A percentile compares a stretch with the other conserved stretches of the same genome.
phyloP scores from a whole-genome alignment of 768 basidiomycete species.

The Amanita molliuscula region DNA sequence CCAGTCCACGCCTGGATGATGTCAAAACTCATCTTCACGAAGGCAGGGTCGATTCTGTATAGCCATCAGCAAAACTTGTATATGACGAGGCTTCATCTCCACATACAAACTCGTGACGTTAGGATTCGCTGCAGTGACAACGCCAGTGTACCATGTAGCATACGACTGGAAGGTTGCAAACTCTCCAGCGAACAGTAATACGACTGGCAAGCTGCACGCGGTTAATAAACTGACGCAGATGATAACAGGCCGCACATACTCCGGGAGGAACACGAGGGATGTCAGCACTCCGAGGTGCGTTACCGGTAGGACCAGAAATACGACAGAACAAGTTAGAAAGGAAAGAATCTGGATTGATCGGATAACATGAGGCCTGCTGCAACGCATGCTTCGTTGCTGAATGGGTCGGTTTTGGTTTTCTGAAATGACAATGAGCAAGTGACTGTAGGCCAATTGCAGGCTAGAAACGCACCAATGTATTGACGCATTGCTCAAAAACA shows the following conservation, averaged over 20 bases:
- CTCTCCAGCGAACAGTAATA: background rate
- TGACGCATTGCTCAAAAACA: constrained; percentile 8
- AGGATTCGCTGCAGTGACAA: constrained; percentile 5
- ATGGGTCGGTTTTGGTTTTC: constrained; percentile 5
- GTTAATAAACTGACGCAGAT: background rate
- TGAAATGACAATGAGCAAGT: background rate
- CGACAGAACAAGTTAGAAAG: constrained; percentile 8
- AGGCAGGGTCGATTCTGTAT: constrained; percentile 7
- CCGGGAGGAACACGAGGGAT: background rate
- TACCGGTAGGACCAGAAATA: constrained; percentile 4
- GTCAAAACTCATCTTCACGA: constrained; percentile 8
- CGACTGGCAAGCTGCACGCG: constrained; percentile 1
- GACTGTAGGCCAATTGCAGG: too few relatives aligned
- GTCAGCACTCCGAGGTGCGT: constrained; percentile 1
- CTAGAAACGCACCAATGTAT: constrained; percentile 1
- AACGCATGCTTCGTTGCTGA: constrained; percentile 7
- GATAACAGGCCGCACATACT: background rate
- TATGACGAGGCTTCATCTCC: background rate
- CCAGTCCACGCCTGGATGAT: constrained; percentile 11
- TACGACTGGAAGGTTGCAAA: constrained; percentile 4
- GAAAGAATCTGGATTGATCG: constrained; percentile 7
- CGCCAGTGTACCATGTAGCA: constrained; percentile 4
- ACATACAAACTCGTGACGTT: constrained; percentile 3
- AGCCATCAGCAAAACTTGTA: background rate
- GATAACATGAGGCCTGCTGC: constrained; percentile 11